These are phyloP conservation scores for Salmacisia buchloeana DNA, from an alignment of 1,284 basidiomycete genomes.

Conservation along the genomic window DNA sequence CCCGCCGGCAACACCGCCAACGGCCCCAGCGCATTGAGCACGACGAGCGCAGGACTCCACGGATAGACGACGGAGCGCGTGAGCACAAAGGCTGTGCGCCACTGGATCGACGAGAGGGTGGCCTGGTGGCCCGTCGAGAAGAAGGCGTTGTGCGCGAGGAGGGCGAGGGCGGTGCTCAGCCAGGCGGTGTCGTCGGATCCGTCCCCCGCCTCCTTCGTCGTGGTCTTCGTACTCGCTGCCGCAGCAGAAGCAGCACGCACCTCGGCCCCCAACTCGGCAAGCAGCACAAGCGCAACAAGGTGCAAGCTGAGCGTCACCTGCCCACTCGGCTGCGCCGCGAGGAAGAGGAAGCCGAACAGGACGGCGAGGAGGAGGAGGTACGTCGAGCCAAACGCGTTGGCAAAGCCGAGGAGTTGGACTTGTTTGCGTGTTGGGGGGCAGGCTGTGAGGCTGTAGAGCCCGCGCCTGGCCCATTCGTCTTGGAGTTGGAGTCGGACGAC, in stretches of 20 bases:
- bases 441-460: no score
- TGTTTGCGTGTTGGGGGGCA: no score
- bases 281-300: conserved; percentile 55
- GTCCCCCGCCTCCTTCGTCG: no score
- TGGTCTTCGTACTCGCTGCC: no score
- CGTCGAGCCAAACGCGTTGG: conserved; percentile 80
- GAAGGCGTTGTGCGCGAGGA: conserved; percentile 60
- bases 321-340: conserved; percentile 70
- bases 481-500: no score
- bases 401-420: conserved; percentile 73
- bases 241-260: background rate
- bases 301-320: conserved; percentile 69
- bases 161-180: conserved; percentile 14
- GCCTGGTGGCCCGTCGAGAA: conserved; percentile 88
- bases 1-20: conserved; percentile 62
- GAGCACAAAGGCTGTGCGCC: conserved; percentile 79
- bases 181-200: background rate
- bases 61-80: conserved; percentile 65
- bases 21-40: conserved; percentile 74
- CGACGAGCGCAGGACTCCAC: conserved; percentile 70
- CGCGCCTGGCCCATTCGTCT: no score
- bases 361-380: conserved; percentile 76
- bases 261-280: conserved; percentile 36
- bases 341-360: conserved; percentile 62
- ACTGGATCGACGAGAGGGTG: conserved; percentile 82